Conservation (phyloP, 2,329 filamentous ascomycete species). For the Aspergillus sp. region DNA sequence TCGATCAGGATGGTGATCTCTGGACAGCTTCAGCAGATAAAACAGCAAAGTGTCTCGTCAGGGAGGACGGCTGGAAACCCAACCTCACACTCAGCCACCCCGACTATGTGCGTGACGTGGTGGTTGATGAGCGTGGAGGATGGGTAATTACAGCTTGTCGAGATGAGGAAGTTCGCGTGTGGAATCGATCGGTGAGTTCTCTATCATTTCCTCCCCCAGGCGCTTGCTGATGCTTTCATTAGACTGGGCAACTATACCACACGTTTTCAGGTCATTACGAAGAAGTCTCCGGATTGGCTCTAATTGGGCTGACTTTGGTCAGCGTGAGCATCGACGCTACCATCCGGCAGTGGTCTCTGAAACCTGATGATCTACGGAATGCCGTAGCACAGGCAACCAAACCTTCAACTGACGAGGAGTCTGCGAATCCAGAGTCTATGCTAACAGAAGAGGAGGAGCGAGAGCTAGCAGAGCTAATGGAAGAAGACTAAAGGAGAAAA, state of each 20-base stretch:
- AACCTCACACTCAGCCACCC: constrained; percentile 77
- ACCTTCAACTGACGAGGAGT: constrained; percentile 46
- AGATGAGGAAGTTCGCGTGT: constrained; percentile 88
- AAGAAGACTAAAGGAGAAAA: constrained; percentile 51
- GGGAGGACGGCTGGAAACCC: constrained; percentile 65
- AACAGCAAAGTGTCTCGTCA: constrained; percentile 74
- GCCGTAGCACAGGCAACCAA: constrained; percentile 52
- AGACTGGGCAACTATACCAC: constrained; percentile 71
- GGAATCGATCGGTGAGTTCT: constrained; percentile 63
- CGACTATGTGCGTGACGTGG: constrained; percentile 84
- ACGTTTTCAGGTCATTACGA: constrained; percentile 83
- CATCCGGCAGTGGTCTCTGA: constrained; percentile 78
- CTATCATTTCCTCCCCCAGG: not conserved
- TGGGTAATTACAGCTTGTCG: constrained; percentile 87
- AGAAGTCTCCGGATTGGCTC: constrained; percentile 78
- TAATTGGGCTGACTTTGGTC: constrained; percentile 61
- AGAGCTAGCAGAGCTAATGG: constrained; percentile 89
- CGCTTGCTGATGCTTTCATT: constrained; percentile 5
- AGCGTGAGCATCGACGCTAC: constrained; percentile 92
- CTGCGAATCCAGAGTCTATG: constrained; percentile 49
- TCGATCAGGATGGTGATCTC: constrained; percentile 71
- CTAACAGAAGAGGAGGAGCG: constrained; percentile 90
- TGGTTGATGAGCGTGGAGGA: constrained; percentile 65
- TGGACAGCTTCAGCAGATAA: constrained; percentile 96
- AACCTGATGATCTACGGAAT: constrained; percentile 58